Base-by-base conservation (phyloP, 2,329 filamentous ascomycete genomes). In the Monosporascus cannonballus region DNA sequence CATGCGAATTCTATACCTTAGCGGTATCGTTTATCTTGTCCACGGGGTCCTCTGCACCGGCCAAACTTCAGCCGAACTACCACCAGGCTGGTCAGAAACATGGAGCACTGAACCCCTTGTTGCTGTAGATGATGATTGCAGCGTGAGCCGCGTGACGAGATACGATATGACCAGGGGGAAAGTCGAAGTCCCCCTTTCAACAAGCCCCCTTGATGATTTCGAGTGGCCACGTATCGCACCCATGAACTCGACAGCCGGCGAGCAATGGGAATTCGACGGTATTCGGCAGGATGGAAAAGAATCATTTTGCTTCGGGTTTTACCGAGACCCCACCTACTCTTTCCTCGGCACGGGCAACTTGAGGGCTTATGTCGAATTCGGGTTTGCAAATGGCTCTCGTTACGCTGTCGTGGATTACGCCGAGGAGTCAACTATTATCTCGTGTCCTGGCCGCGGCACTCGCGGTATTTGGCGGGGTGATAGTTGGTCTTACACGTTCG, bases 231-330 rank as follows among this genome's bases (percentile, higher is more conserved):
- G 56, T 38, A 59, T 66, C 20, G 25, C 47, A 15, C 59, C 59
- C 15, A 47, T 65, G 14, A 67, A 67, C 50, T 55, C 56, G 15
- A 57, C 63, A 1, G 60, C 54, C 1, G 63, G 62, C 3, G 65
- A 67, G 49, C 65, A 66, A 47, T 67, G 65, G 65, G 64, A 64
- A 39, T 67, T 66, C 30, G 64, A 66, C 39, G 64, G 61, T 64
- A 6, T 62, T 59, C 4, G 57, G n/a, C n/a, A 58, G 2, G 59
- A 64, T 39, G 64, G 61, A 2, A 56, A 48, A 38, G 49, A 56
- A 24, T 48, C 60, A 2, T 60, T 66, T 49, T 53, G 61, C 14
- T 62, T 67, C 30, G 65, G 65, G 25, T 63, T 66, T 52, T 67
- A 65, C 48, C 60, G 64, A 3, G 64, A 66, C 45, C 60, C 64